Evolutionary conservation across 169 alveolate genomes (phyloP).

Genomic region (Babesia ovis): DNA sequence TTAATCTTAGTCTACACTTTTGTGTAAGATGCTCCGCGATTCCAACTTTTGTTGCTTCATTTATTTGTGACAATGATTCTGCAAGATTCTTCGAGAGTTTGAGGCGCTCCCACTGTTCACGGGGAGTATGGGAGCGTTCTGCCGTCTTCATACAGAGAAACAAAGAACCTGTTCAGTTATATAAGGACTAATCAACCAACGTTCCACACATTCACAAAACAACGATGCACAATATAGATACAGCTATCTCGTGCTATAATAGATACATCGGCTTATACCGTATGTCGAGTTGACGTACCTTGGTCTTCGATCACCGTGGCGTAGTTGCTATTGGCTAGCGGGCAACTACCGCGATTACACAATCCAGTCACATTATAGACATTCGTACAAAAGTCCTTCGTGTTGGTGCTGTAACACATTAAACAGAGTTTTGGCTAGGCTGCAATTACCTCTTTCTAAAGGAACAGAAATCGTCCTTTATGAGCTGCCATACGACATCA

Average conservation of each 20-base stretch:
- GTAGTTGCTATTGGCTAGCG: constrained; percentile 96
- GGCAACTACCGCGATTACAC: constrained; percentile 97
- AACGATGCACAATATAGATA: neutral
- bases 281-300: constrained; percentile 67
- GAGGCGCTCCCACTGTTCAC: constrained; percentile 94
- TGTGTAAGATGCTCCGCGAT: constrained; percentile 92
- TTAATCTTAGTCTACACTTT: constrained; percentile 95
- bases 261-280: too few relatives aligned
- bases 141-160: constrained; percentile 95
- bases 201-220: neutral
- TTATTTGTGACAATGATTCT: constrained; percentile 92
- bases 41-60: constrained; percentile 88
- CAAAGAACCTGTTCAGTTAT: constrained; percentile 85
- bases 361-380: constrained; percentile 96
- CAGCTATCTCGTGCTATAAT: too few relatives aligned
- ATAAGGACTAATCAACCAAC: neutral
- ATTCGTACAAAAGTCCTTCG: constrained; percentile 74
- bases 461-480: constrained; percentile 64
- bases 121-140: constrained; percentile 98
- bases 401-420: constrained; percentile 47
- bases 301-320: constrained; percentile 94
- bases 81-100: constrained; percentile 87
- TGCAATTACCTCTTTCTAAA: constrained; percentile 48
- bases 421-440: neutral
- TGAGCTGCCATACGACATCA: constrained; percentile 68